Percentiles rank a stretch among this genome's conserved stretches.
Evolutionary conservation across 2,329 filamentous ascomycete species (phyloP).

Genomic region (Pestalotiopsis fici): DNA sequence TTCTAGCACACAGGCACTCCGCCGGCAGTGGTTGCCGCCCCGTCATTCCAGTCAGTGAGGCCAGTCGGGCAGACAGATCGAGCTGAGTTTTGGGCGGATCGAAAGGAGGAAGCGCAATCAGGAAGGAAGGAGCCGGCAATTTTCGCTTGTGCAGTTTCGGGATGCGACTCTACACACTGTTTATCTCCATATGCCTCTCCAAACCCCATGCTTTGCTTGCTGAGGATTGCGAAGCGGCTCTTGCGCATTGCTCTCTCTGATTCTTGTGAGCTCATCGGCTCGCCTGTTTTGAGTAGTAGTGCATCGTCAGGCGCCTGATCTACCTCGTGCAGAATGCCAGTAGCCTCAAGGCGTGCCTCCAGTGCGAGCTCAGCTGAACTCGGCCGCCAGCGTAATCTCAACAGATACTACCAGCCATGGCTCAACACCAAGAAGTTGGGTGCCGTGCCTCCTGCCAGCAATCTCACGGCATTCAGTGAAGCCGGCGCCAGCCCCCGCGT

Average conservation of each 20-base stretch:
- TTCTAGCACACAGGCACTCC: too few relatives aligned
- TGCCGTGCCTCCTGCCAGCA: slow-evolving; percentile 14
- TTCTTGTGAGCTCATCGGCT: neutral
- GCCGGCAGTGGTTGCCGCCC: too few relatives aligned
- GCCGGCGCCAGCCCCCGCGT: slow-evolving; percentile 21
- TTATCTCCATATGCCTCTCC: too few relatives aligned
- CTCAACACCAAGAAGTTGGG: slow-evolving; percentile 19
- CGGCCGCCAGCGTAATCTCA: slow-evolving; percentile 19
- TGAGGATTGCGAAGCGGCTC: neutral
- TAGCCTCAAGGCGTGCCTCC: slow-evolving; percentile 16
- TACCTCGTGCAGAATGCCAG: neutral
- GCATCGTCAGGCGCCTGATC: neutral
- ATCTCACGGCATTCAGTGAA: slow-evolving; percentile 2
- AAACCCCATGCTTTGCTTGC: too few relatives aligned
- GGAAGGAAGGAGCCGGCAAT: neutral
- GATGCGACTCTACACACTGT: neutral
- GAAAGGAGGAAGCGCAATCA: neutral
- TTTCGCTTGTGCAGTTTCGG: neutral
- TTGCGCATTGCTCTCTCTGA: neutral
- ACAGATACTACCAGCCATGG: slow-evolving; percentile 26
- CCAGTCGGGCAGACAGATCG: too few relatives aligned
- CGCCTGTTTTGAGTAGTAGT: neutral
- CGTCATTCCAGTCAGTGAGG: too few relatives aligned
- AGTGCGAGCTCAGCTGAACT: slow-evolving; percentile 20
- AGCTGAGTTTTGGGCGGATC: neutral